phyloP scores from a whole-genome alignment of 148 eudicot genomes.

The Amaranthus cruentus region DNA sequence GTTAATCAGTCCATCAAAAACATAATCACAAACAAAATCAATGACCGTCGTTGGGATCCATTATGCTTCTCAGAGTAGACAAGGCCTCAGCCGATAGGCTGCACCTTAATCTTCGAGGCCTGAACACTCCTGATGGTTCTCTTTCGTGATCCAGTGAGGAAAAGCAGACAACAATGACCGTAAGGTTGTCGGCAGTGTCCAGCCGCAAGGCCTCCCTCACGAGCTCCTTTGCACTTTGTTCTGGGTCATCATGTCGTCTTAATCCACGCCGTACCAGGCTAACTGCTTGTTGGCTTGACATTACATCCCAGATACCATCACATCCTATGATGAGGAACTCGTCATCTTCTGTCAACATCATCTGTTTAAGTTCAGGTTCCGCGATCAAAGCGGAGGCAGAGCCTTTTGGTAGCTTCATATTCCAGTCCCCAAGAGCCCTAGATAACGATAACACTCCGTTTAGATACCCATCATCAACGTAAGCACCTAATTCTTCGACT shows the following conservation, averaged over 20 bases:
- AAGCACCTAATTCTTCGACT: constrained; percentile 65
- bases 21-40: constrained; percentile 14
- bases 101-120: constrained; percentile 43
- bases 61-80: constrained; percentile 45
- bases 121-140: constrained; percentile 22
- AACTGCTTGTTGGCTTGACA: constrained; percentile 81
- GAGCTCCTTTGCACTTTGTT: constrained; percentile 60
- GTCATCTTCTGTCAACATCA: constrained; percentile 62
- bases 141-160: constrained; percentile 33
- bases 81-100: constrained; percentile 60
- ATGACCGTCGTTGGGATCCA: constrained; percentile 32
- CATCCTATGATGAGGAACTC: constrained; percentile 86
- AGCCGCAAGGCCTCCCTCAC: constrained; percentile 70
- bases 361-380: constrained; percentile 62
- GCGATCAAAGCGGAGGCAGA: constrained; percentile 64
- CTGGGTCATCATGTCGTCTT: constrained; percentile 68
- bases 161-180: constrained; percentile 65
- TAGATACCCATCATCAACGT: constrained; percentile 68
- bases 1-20: too few species aligned
- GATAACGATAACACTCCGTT: constrained; percentile 73
- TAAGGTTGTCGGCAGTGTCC: constrained; percentile 63
- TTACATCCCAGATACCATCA: constrained; percentile 84
- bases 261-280: constrained; percentile 66
- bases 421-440: constrained; percentile 84
- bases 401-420: constrained; percentile 69